Percentiles rank a stretch among this genome's conserved stretches.
These are phyloP conservation scores for Aureoboletus auriporus DNA, from an alignment of 768 basidiomycete species.

Conservation along the genomic window DNA sequence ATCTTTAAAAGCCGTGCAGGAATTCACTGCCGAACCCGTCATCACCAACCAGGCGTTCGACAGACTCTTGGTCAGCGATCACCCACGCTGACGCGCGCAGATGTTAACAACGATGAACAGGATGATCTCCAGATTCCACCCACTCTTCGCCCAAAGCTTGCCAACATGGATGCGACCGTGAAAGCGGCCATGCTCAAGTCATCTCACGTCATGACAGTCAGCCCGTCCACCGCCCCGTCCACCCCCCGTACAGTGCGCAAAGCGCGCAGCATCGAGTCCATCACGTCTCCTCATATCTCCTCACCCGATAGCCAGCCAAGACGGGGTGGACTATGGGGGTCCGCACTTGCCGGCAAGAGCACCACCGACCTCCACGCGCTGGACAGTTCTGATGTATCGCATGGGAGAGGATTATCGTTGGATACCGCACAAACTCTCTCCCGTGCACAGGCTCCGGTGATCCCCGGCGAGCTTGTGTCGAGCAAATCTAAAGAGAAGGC, in stretches of 20 bases:
- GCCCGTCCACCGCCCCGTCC: slow-evolving; percentile 34
- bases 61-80: slow-evolving; percentile 62
- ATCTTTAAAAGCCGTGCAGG: slow-evolving; percentile 42
- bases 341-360: slow-evolving; percentile 28
- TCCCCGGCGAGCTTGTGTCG: slow-evolving; percentile 34
- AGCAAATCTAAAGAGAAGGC: slow-evolving; percentile 50
- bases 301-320: slow-evolving; percentile 32
- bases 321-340: slow-evolving; percentile 22
- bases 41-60: slow-evolving; percentile 74
- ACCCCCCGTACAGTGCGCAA: slow-evolving; percentile 61
- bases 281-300: slow-evolving; percentile 47
- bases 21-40: slow-evolving; percentile 30
- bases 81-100: too few species aligned
- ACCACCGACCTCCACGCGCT: slow-evolving; percentile 25
- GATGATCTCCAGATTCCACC: slow-evolving; percentile 88
- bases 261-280: slow-evolving; percentile 70
- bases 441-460: slow-evolving; percentile 46
- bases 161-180: slow-evolving; percentile 76
- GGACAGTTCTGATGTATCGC: slow-evolving; percentile 33
- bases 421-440: slow-evolving; percentile 53
- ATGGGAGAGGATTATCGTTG: slow-evolving; percentile 59
- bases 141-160: slow-evolving; percentile 71
- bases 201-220: slow-evolving; percentile 58
- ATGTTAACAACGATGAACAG: slow-evolving; percentile 35
- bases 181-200: slow-evolving; percentile 93